Conservation (phyloP, 306 rosid species). For the barrel medic (Medicago truncatula) region DNA sequence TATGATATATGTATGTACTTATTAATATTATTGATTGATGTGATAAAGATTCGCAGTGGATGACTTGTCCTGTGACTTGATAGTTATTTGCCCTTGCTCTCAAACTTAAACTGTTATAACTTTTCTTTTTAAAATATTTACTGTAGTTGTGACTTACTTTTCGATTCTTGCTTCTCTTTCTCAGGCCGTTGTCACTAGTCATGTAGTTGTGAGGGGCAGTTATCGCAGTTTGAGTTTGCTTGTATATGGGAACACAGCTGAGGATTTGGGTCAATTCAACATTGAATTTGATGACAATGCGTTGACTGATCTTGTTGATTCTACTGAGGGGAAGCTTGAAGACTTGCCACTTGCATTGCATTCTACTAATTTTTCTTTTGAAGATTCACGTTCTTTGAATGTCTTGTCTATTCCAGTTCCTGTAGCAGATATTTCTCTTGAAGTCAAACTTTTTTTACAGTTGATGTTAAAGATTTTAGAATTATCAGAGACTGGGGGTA, state of each 20-base stretch:
- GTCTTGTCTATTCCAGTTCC: constrained; percentile 70
- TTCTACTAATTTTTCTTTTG: constrained; percentile 63
- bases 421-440: constrained; percentile 70
- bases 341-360: constrained; percentile 87
- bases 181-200: constrained; percentile 95
- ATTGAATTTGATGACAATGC: constrained; percentile 91
- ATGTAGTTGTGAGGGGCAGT: constrained; percentile 96
- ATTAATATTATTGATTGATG: not conserved
- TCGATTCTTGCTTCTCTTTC: constrained; percentile 38
- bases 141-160: not conserved
- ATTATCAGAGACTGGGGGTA: constrained; percentile 64
- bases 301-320: constrained; percentile 80
- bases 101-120: not conserved
- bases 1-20: not conserved
- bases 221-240: constrained; percentile 95
- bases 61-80: constrained; percentile 25
- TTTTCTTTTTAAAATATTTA: constrained; percentile 20
- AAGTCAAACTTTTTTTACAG: constrained; percentile 76
- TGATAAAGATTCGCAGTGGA: constrained; percentile 9
- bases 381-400: constrained; percentile 64
- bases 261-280: constrained; percentile 96
- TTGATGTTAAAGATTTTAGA: constrained; percentile 69
- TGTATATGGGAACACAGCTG: constrained; percentile 95
- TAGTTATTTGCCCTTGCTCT: constrained; percentile 31
- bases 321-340: constrained; percentile 86